Percentiles rank a stretch among this genome's conserved stretches.
These are phyloP conservation scores for Psilocybe sp. DNA, from an alignment of 768 basidiomycete genomes.

Conservation along the genomic window DNA sequence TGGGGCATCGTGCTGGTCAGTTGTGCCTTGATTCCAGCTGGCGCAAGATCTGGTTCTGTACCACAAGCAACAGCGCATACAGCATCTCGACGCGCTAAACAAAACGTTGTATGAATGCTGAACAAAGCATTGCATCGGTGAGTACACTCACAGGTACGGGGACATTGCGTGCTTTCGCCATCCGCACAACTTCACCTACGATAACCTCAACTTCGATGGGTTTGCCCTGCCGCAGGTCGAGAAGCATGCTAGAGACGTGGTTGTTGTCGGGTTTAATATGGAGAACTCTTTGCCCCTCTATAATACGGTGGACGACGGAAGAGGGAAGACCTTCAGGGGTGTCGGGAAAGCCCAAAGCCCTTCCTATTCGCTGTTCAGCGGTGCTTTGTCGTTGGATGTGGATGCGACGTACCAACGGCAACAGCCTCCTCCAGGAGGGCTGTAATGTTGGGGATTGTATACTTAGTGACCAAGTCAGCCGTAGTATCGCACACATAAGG, in stretches of 20 bases:
- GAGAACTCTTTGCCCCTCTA: constrained; percentile 34
- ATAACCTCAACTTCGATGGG: constrained; percentile 71
- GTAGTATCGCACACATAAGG: constrained; percentile 40
- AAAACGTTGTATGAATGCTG: neutral
- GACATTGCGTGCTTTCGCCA: constrained; percentile 43
- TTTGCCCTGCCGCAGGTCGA: constrained; percentile 49
- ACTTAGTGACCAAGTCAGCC: constrained; percentile 36
- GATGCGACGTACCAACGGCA: constrained; percentile 3
- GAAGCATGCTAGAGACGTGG: constrained; percentile 60
- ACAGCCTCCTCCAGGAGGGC: constrained; percentile 45
- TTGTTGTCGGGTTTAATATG: constrained; percentile 40
- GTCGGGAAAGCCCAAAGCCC: constrained; percentile 46
- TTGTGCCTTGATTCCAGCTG: neutral
- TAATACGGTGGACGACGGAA: constrained; percentile 32
- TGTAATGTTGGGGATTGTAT: constrained; percentile 45
- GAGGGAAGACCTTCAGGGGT: constrained; percentile 45
- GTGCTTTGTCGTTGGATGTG: neutral
- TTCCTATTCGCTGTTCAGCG: constrained; percentile 22
- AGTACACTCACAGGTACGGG: constrained; percentile 47
- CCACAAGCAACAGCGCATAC: constrained; percentile 54
- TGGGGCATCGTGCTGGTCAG: too few species aligned
- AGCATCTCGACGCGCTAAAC: constrained; percentile 55
- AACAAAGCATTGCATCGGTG: neutral
- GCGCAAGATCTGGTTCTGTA: constrained; percentile 59
- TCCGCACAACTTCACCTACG: constrained; percentile 56